Percentiles rank a stretch among this genome's conserved stretches.
Evolutionary conservation across 345 rosid species (phyloP).

Genomic region (Gynandropsis gynandra): DNA sequence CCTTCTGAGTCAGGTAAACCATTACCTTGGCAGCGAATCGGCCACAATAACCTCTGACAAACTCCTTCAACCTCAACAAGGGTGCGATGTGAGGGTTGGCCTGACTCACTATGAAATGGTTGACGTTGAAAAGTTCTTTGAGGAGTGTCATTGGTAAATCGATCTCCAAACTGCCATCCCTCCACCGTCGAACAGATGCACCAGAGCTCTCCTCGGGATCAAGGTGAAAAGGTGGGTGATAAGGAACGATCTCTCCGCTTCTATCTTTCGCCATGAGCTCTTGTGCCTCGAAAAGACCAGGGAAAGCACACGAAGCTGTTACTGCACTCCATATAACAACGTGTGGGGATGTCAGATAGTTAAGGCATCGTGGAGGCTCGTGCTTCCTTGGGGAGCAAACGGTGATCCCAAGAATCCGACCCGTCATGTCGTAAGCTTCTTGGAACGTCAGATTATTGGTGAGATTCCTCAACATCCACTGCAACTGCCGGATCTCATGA

Average conservation of each 20-base stretch:
- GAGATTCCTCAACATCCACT: slow-evolving; percentile 82
- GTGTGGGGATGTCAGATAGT: slow-evolving; percentile 91
- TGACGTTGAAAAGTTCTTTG: slow-evolving; percentile 93
- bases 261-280: slow-evolving; percentile 99
- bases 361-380: slow-evolving; percentile 96
- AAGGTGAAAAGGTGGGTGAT: slow-evolving; percentile 83
- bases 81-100: slow-evolving; percentile 97
- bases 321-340: slow-evolving; percentile 99
- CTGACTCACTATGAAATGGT: slow-evolving; percentile 93
- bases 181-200: slow-evolving; percentile 68
- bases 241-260: slow-evolving; percentile 89
- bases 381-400: slow-evolving; percentile 97
- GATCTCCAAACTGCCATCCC: slow-evolving; percentile 97
- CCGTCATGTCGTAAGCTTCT: slow-evolving; percentile 96
- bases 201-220: slow-evolving; percentile 63
- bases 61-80: slow-evolving; percentile 69
- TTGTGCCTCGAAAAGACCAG: slow-evolving; percentile 97
- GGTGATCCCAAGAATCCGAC: slow-evolving; percentile 85
- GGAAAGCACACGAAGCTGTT: slow-evolving; percentile 96
- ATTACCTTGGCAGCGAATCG: slow-evolving; percentile 94
- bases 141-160: slow-evolving; percentile 96
- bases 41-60: slow-evolving; percentile 81
- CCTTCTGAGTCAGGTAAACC: slow-evolving; percentile 4
- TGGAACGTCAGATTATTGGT: slow-evolving; percentile 96
- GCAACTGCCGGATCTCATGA: slow-evolving; percentile 83